A percentile compares a stretch with the other conserved stretches of the same genome.
phyloP scores from a whole-genome alignment of 441 rosid species.

The Syzygium malaccense region DNA sequence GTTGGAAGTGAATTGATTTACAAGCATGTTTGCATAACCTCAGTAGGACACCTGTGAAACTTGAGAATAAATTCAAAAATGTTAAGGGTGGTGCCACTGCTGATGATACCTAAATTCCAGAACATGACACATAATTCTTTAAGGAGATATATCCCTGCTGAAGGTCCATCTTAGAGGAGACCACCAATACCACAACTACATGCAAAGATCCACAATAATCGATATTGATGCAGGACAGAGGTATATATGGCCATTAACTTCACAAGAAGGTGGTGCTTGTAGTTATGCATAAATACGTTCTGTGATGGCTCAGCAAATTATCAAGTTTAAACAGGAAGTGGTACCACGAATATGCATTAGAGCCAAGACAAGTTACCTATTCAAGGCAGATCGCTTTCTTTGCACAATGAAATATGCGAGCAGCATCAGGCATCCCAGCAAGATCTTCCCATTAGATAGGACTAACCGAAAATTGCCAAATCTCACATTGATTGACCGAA shows the following conservation, averaged over 20 bases:
- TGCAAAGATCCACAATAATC: background rate
- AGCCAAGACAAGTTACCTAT: slow-evolving; percentile 33
- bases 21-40: background rate
- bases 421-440: slow-evolving; percentile 49
- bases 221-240: background rate
- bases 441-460: slow-evolving; percentile 52
- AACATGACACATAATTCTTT: background rate
- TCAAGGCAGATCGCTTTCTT: slow-evolving; percentile 46
- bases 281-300: background rate
- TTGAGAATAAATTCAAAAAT: background rate
- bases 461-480: slow-evolving; percentile 33
- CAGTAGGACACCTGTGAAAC: background rate
- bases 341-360: background rate
- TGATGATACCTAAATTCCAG: background rate
- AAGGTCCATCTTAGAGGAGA: background rate
- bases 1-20: background rate
- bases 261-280: background rate
- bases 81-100: background rate
- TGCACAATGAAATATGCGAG: slow-evolving; percentile 37
- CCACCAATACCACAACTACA: background rate
- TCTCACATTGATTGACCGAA: slow-evolving; percentile 44
- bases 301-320: background rate
- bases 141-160: background rate
- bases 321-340: background rate
- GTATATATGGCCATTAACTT: background rate